Evolutionary conservation across 495 filamentous ascomycete genomes (phyloP), one percentile per base, ranked within the genome.

Genomic region (Sordaria brevicollis): DNA sequence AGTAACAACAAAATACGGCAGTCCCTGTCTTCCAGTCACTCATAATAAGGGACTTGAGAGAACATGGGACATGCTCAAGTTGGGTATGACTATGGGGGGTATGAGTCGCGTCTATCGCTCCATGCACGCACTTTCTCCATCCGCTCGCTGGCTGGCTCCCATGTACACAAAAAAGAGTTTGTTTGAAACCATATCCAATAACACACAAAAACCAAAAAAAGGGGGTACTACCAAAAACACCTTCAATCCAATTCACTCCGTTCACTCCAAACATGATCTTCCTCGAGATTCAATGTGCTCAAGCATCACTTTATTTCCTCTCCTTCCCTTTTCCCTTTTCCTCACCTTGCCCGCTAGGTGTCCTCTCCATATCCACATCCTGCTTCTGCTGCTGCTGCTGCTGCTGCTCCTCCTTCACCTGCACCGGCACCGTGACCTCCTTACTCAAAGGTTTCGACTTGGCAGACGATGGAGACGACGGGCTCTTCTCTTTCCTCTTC

Each of bases 401-500:
- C 57, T 69, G 49, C 15, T 13, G 35, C 29, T 35, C 17, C 49
- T 35, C 25, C 33, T 66, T 66, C 49, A 65, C 57, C 35, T 29
- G 33, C 5, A 65, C 25, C 3, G 43, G 35, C 68, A 68, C 66
- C 66, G 35, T 57, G 36, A 68, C 35, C 35, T 10, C 35, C 35
- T 37, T 29, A 1, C 1, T 37, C 66, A 13, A 31, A 13, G 19
- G 8, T 7, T n/a, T n/a, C n/a, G n/a, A n/a, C n/a, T n/a, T n/a
- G 2, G 2, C 29, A 3, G 37, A 67, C 10, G 10, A 4, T 67
- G 11, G 38, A 6, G 5, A 19, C n/a, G n/a, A n/a, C n/a, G n/a
- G n/a, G n/a, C n/a, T n/a, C 19, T 69, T 67, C 15, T 70, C 68
- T 13, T 70, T 38, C 36, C 41, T 65, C 43, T 70, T 70, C 35